Evolutionary conservation across 2,329 filamentous ascomycete genomes (phyloP).

Genomic region (Verticillium isaacii): DNA sequence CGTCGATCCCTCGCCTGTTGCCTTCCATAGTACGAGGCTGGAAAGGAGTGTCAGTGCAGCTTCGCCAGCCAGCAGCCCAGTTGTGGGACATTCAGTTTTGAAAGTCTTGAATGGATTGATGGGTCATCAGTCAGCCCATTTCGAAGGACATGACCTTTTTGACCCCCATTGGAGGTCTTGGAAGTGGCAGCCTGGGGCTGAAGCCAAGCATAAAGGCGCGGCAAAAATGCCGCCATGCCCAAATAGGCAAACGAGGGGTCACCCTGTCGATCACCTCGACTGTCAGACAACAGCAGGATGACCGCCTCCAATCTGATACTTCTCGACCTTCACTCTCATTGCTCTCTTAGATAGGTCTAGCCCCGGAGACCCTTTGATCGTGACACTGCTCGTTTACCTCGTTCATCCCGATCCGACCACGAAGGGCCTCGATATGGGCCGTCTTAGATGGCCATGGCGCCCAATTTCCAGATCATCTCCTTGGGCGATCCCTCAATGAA

Average conservation of each 20-base stretch:
- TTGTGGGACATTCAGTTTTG: background rate
- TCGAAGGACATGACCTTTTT: background rate
- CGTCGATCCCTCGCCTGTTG: background rate
- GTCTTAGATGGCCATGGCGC: background rate
- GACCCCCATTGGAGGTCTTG: background rate
- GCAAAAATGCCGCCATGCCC: background rate
- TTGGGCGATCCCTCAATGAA: slow-evolving; percentile 2
- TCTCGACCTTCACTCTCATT: too few species aligned
- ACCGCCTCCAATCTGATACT: too few species aligned
- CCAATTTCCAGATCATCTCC: slow-evolving; percentile 8
- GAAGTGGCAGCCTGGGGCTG: background rate
- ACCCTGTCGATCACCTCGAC: background rate
- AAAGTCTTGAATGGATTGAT: background rate
- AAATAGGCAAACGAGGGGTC: background rate
- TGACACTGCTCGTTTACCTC: background rate
- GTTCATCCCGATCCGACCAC: background rate
- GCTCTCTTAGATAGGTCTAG: too few species aligned
- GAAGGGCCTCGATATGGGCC: background rate
- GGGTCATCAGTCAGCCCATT: background rate
- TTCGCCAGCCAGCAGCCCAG: background rate
- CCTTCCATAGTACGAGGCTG: background rate
- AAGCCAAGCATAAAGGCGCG: background rate
- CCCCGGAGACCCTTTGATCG: too few species aligned
- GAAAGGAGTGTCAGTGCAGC: background rate
- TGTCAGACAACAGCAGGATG: too few species aligned